Conservation (phyloP, 2,329 filamentous ascomycete species). For the Calonectria crousiana region DNA sequence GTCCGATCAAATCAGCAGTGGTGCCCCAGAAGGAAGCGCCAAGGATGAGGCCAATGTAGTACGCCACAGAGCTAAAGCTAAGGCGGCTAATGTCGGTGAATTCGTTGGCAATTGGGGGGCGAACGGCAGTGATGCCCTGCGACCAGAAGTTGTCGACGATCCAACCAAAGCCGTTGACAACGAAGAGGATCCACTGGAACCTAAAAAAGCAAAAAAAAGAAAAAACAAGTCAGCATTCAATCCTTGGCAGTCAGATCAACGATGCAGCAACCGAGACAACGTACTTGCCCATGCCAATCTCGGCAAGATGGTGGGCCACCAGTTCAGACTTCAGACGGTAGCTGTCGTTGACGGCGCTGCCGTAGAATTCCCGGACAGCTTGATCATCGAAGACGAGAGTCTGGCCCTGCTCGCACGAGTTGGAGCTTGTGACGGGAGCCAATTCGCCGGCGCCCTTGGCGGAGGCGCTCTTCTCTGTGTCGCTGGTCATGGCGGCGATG, state of each 20-base stretch:
- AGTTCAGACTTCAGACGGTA: conserved; percentile 51
- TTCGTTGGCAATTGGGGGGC: conserved; percentile 50
- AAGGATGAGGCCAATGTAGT: conserved; percentile 57
- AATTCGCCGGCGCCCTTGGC: conserved; percentile 16
- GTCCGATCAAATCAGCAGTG: conserved; percentile 55
- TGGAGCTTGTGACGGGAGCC: conserved; percentile 12
- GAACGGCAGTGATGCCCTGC: conserved; percentile 51
- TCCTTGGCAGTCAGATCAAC: not conserved
- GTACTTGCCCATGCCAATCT: conserved; percentile 52
- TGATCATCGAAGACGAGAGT: conserved; percentile 22
- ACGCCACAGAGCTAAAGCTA: conserved; percentile 50
- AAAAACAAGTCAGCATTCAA: not conserved
- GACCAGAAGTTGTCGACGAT: conserved; percentile 58
- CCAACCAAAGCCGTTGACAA: conserved; percentile 61
- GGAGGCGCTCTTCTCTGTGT: conserved; percentile 16
- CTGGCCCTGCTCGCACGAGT: conserved; percentile 26
- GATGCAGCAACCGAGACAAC: conserved; percentile 8
- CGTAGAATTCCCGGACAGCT: conserved; percentile 49
- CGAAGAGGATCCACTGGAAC: conserved; percentile 58
- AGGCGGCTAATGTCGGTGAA: conserved; percentile 48
- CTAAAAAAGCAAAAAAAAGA: conserved; percentile 22
- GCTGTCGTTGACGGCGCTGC: conserved; percentile 43
- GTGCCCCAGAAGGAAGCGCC: conserved; percentile 61
- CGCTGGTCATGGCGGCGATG: conserved; percentile 13
- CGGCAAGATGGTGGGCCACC: conserved; percentile 43